Evolutionary conservation across 2,329 filamentous ascomycete species (phyloP).

Genomic region (Epichloe festucae): DNA sequence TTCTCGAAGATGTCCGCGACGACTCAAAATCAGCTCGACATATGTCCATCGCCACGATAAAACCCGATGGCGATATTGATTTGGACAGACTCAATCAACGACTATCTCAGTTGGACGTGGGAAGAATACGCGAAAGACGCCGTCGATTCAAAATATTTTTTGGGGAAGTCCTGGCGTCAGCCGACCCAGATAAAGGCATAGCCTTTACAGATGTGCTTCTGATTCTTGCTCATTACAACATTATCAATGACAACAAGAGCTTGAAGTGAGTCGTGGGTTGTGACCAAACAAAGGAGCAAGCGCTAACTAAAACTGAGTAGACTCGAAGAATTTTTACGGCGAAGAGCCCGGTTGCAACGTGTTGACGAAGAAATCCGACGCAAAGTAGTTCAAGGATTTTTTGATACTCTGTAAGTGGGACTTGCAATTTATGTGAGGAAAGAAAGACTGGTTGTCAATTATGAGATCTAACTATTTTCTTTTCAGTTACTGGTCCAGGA

Average conservation of each 20-base stretch:
- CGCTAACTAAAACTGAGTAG: slow-evolving; percentile 25
- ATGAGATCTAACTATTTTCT: background rate
- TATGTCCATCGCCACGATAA: slow-evolving; percentile 39
- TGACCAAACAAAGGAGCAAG: background rate
- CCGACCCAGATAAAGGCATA: slow-evolving; percentile 79
- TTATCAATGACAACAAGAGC: slow-evolving; percentile 96
- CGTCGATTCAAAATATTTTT: slow-evolving; percentile 87
- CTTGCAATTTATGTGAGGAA: too few relatives aligned
- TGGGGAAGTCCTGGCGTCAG: slow-evolving; percentile 88
- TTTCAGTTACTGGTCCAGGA: slow-evolving; percentile 62
- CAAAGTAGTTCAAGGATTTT: slow-evolving; percentile 85
- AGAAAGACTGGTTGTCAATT: background rate
- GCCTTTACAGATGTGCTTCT: slow-evolving; percentile 86
- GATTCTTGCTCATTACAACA: slow-evolving; percentile 95
- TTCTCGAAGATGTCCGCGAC: slow-evolving; percentile 71
- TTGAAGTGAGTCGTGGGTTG: slow-evolving; percentile 45
- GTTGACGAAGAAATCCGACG: slow-evolving; percentile 91
- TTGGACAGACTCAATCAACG: slow-evolving; percentile 62
- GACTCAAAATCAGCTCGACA: slow-evolving; percentile 40
- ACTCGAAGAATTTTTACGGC: slow-evolving; percentile 86
- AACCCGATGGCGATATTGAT: slow-evolving; percentile 50
- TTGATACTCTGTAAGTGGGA: slow-evolving; percentile 63
- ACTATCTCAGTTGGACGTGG: slow-evolving; percentile 59
- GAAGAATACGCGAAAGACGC: slow-evolving; percentile 61
- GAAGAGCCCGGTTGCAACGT: slow-evolving; percentile 77